Conservation (phyloP, 768 basidiomycete species). For the Leccinum aurantiacum region DNA sequence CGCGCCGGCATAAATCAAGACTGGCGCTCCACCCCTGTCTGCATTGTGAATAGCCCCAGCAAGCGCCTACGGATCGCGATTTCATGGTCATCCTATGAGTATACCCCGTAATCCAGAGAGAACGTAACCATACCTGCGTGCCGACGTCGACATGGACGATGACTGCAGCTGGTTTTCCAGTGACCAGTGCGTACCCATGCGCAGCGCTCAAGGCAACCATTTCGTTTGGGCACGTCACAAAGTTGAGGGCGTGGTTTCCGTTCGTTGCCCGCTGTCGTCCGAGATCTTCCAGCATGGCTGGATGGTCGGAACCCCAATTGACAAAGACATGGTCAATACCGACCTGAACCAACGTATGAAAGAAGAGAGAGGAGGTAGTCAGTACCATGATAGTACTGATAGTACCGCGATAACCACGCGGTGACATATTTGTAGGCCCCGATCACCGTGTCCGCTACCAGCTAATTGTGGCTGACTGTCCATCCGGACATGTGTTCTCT, state of each 20-base stretch:
- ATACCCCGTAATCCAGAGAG: background rate
- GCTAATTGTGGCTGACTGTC: too few species aligned
- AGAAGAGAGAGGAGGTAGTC: slow-evolving; percentile 62
- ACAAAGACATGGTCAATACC: slow-evolving; percentile 70
- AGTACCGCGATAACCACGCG: background rate
- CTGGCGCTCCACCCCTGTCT: slow-evolving; percentile 57
- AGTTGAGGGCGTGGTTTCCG: slow-evolving; percentile 42
- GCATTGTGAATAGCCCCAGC: slow-evolving; percentile 75
- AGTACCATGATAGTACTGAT: slow-evolving; percentile 36
- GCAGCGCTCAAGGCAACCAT: slow-evolving; percentile 75
- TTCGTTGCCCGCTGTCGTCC: slow-evolving; percentile 47
- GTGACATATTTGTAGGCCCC: background rate
- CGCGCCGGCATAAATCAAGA: slow-evolving; percentile 72
- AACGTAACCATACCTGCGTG: slow-evolving; percentile 47
- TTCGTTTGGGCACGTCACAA: slow-evolving; percentile 73
- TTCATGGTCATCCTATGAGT: background rate
- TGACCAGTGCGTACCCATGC: slow-evolving; percentile 63
- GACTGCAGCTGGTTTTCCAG: slow-evolving; percentile 66
- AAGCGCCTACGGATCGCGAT: slow-evolving; percentile 46
- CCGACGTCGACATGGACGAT: slow-evolving; percentile 76
- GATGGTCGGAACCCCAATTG: slow-evolving; percentile 79
- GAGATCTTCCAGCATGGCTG: slow-evolving; percentile 68
- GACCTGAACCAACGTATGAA: slow-evolving; percentile 51
- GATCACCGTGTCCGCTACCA: background rate
- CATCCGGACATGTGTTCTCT: background rate